phyloP scores from a whole-genome alignment of 2,329 filamentous ascomycete species.

The Neophaeococcomyces mojaviensis region DNA sequence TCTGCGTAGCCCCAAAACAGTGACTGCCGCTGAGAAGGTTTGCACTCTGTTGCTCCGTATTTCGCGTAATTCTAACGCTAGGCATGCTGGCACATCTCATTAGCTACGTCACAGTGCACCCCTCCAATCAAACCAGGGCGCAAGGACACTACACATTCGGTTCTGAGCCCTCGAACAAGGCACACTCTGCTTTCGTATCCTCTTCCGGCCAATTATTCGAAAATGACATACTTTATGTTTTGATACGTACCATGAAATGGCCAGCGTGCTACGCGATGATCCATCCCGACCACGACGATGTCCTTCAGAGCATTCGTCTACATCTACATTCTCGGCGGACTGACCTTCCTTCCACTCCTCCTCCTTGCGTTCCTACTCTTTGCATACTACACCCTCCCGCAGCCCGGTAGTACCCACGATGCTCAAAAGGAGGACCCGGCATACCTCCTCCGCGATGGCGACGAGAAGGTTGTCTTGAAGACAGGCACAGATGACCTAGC shows the following conservation, averaged over 20 bases:
- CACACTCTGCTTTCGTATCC: too few relatives aligned
- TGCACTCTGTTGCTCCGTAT: too few relatives aligned
- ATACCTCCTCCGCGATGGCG: conserved; percentile 40
- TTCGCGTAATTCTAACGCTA: too few relatives aligned
- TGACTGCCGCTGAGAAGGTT: too few relatives aligned
- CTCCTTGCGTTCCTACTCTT: conserved; percentile 55
- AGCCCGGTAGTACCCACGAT: conserved; percentile 6
- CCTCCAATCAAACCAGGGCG: too few relatives aligned
- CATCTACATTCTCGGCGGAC: conserved; percentile 74
- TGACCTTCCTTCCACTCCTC: conserved; percentile 77
- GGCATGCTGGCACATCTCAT: too few relatives aligned
- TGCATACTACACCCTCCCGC: conserved; percentile 61
- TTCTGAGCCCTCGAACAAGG: too few relatives aligned
- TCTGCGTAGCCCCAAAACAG: too few relatives aligned
- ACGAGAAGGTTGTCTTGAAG: conserved; percentile 57
- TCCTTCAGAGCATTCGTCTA: conserved; percentile 49
- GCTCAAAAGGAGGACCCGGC: conserved; percentile 32
- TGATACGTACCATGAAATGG: neutral
- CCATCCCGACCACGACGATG: conserved; percentile 1
- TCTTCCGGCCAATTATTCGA: too few relatives aligned
- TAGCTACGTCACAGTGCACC: too few relatives aligned
- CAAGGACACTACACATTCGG: too few relatives aligned
- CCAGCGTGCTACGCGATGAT: neutral
- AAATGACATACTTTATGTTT: too few relatives aligned
- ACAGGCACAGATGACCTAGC: conserved; percentile 52